Evolutionary conservation across 2,329 filamentous ascomycete genomes (phyloP), one percentile per base, ranked within the genome.

Genomic region (Beauveria sp.): DNA sequence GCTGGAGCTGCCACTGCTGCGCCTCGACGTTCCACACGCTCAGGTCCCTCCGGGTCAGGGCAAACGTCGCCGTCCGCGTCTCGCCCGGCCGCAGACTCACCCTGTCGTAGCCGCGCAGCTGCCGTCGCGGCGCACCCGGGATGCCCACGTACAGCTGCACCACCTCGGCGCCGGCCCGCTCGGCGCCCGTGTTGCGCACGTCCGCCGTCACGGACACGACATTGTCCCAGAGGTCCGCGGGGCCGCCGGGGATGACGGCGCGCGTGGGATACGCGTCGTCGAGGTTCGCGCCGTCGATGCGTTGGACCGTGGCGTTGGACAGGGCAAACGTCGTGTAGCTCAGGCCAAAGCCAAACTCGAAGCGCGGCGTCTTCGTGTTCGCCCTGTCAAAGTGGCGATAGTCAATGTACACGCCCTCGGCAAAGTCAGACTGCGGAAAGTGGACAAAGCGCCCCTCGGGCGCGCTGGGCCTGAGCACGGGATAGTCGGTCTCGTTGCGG

Each of bases 81-180:
- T 78, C 70, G 0, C 78, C 78, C 0, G 77, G 74, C 16, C 76
- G 73, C 50, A 89, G 65, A 18, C 74, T 75, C 0, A 80, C 75
- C 75, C 89, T 89, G 58, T 83, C 83, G 42, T 89, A 89, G 7
- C 87, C 86, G 8, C 87, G 77, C n/a, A 90, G 76, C 69, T 89
- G 85, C 46, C 79, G 75, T 1, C 78, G 72, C 0, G 87, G 87
- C 9, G 69, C 71, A 87, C 86, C 7, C 68, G 80, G 79, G 22
- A 80, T 76, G 3, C 74, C 74, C 16, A 82, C 66, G 60, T 83
- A 83, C 5, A 83, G 69, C 70, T 80, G 80, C 20, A 75, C 75
- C 8, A 80, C 76, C 68, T 83, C 80, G 18, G 76, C 75, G 5
- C 79, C 80, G 7, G 70, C 71, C n/a, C 43, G 42, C 0, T 74